Evolutionary conservation across 2,329 filamentous ascomycete species (phyloP), one percentile per base, ranked within the genome.

Genomic region (Arthrinium puccinioides): DNA sequence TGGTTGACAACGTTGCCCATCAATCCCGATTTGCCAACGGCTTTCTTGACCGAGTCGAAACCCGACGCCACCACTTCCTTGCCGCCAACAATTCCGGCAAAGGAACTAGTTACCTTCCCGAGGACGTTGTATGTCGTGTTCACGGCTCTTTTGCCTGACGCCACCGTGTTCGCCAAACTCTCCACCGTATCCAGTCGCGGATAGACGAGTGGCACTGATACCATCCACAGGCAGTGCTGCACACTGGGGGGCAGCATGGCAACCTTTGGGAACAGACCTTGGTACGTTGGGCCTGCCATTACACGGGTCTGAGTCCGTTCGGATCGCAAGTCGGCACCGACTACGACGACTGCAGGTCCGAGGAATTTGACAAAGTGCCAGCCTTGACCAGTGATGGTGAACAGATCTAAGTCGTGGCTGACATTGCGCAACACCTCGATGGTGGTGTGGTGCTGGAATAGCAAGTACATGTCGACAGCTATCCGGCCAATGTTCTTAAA

Each of bases 361-460:
- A 98, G 76, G 52, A 85, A 96, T 62, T 98, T 98, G 62, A 98
- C 79, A 60, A 97, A 98, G 61, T 98, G 92, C 92, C 92, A 98
- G 7, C 92, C 92, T 15, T 84, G 84, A n/a, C 92, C 90, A 0
- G 92, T 97, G 38, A 98, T 83, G 2, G 90, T 97, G 63, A 98
- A 98, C 6, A 98, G 76, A 51, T 98, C 92, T 32, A 81, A 74
- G 54, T 98, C 92, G 32, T 86, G 85, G 53, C 75, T 84, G 40
- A 94, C 82, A 50, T 94, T 90, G 36, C 89, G 84, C 40, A 98
- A 76, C 28, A 97, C 85, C 55, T 97, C 92, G 4, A 94, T 72
- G 0, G 90, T 97, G 0, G 92, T 97, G 60, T 98, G 92, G 55
- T 98, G 92, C 56, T 98, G 92, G 71, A 98, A 98, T 7, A 98